Evolutionary conservation across 805 yeast genomes (phyloP).

Genomic region (Tetrapisispora nanseiensis): DNA sequence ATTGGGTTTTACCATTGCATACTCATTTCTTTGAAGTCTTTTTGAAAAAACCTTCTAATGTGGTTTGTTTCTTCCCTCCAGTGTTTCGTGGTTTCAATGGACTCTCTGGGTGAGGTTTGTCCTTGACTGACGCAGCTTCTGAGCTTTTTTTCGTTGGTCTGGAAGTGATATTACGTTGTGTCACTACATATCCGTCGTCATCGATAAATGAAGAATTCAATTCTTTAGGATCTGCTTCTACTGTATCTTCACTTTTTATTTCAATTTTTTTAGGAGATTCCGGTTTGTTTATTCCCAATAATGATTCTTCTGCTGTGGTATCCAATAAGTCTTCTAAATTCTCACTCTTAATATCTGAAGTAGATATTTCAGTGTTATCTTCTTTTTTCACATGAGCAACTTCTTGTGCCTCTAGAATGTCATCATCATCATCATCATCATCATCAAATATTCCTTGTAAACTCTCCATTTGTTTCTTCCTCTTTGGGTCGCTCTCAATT

Average conservation of each 20-base stretch:
- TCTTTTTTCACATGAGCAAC: background rate
- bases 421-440: slow-evolving; percentile 11
- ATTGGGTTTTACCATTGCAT: no score
- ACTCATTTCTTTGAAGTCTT: slow-evolving; percentile 1
- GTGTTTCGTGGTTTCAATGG: slow-evolving; percentile 7
- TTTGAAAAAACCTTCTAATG: slow-evolving; percentile 28
- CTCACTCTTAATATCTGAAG: background rate
- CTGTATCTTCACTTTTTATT: background rate
- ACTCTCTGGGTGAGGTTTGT: slow-evolving; percentile 6
- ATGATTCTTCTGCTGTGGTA: slow-evolving; percentile 27
- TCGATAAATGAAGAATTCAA: slow-evolving; percentile 17
- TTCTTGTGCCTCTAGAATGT: background rate
- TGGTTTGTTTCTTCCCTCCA: slow-evolving; percentile 20
- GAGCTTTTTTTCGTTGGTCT: slow-evolving; percentile 4
- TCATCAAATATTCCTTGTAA: slow-evolving; percentile 24
- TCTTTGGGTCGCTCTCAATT: slow-evolving; percentile 16
- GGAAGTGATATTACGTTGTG: slow-evolving; percentile 13
- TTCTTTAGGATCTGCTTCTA: slow-evolving; percentile 1
- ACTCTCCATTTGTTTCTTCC: slow-evolving; percentile 24
- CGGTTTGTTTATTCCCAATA: slow-evolving; percentile 12
- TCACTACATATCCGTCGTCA: slow-evolving; percentile 29
- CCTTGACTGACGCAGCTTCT: slow-evolving; percentile 6
- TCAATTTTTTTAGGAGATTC: background rate
- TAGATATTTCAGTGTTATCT: background rate
- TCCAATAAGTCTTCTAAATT: slow-evolving; percentile 22